These are phyloP conservation scores for Delonix regia DNA, from an alignment of 306 rosid species.

Conservation along the genomic window DNA sequence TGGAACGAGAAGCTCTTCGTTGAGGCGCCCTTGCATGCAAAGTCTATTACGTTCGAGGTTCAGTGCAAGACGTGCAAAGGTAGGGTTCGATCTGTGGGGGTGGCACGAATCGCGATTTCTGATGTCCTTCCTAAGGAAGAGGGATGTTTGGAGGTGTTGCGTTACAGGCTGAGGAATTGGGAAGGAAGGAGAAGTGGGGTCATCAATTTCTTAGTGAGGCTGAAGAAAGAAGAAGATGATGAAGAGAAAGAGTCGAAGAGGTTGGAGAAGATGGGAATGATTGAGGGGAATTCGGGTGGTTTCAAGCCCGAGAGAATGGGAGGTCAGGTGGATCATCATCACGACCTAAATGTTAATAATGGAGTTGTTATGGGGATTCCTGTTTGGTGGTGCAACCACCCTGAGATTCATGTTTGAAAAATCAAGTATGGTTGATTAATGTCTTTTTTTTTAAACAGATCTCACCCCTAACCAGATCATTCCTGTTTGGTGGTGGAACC, in stretches of 20 bases:
- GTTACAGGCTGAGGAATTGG: constrained; percentile 56
- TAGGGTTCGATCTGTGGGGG: constrained; percentile 26
- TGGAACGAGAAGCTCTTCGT: constrained; percentile 51
- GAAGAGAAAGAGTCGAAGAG: not conserved
- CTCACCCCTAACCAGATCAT: too few relatives aligned
- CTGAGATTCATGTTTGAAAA: not conserved
- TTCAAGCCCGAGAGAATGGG: not conserved
- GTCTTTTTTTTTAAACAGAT: too few relatives aligned
- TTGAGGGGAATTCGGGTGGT: not conserved
- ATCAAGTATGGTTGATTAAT: too few relatives aligned
- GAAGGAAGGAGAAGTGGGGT: constrained; percentile 55
- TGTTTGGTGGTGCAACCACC: constrained; percentile 29
- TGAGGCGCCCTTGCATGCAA: constrained; percentile 42
- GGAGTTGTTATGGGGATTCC: not conserved
- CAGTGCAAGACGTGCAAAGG: constrained; percentile 40
- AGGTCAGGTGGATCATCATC: not conserved
- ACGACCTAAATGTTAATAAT: not conserved
- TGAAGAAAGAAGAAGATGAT: not conserved
- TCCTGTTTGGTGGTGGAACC: too few relatives aligned
- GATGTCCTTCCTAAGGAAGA: constrained; percentile 35
- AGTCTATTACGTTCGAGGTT: constrained; percentile 42
- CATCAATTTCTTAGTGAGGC: constrained; percentile 51
- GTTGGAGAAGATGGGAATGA: too few relatives aligned
- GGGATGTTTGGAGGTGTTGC: constrained; percentile 42
- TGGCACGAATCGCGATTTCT: constrained; percentile 41